Base-by-base conservation (phyloP, 2,329 filamentous ascomycete genomes). In the Periconia macrospinosa region DNA sequence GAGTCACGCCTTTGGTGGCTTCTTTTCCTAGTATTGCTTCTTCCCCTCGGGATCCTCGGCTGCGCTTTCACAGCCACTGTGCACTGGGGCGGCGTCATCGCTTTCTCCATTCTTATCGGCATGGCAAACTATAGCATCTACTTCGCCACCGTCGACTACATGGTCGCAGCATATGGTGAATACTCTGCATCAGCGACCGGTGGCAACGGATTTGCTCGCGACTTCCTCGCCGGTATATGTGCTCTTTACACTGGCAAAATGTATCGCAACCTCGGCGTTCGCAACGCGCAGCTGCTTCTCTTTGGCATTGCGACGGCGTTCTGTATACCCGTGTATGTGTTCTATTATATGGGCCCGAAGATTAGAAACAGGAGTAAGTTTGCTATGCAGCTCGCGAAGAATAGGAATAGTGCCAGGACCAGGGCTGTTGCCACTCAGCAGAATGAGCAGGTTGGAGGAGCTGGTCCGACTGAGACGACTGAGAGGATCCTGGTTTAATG, bases 91-190 rank as follows among this genome's bases (percentile, higher is more conserved):
- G 86, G 81, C 0, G 59, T 62, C 76, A 80, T 33, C 77, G 77
- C 47, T 75, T 89, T 54, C 49, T 61, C 62, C 20, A 45, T 65
- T 15, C 51, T 68, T 7, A 85, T 91, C 50, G 88, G 87, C 19
- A 86, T 90, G 51, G 88, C 88, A 44, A 91, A 69, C 48, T 88
- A 86, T 55, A 75, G 82, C 37, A 89, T 90, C 53, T 90, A 91
- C 74, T 89, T 88, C 83, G 86, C 86, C 0, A 90, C 88, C 1
- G 88, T 90, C 56, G 87, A 91, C 70, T 91, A 91, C 76, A 90
- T 91, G 85, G 83, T 90, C 14, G 86, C 85, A 41, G 84, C 87
- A 0, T 89, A 91, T 60, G 89, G 88, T 0, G 84, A 55, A 41
- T 91, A 89, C 69, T 84, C 87, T 2, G 88, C 89, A 1, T 90